These are phyloP conservation scores for Vicia villosa DNA, from an alignment of 306 rosid genomes.

Conservation along the genomic window DNA sequence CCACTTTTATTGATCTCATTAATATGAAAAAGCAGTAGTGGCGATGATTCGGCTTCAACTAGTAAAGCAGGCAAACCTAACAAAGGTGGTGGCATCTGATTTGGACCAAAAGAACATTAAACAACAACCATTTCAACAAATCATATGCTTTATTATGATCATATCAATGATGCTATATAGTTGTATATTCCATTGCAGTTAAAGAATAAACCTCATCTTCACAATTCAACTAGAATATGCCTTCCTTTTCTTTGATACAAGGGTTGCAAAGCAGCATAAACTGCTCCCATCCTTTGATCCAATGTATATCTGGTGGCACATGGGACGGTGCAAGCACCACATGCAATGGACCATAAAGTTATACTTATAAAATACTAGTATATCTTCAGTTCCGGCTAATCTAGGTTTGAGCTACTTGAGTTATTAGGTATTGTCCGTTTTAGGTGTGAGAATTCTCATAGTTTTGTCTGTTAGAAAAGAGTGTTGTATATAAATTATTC, in stretches of 20 bases:
- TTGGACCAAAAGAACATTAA: conserved; percentile 20
- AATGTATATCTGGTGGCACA: conserved; percentile 17
- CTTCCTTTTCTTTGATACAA: conserved; percentile 24
- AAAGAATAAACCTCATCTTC: conserved; percentile 42
- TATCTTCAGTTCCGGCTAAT: too few relatives aligned
- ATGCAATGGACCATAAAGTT: conserved; percentile 19
- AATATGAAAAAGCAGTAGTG: not conserved
- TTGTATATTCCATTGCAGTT: conserved; percentile 28
- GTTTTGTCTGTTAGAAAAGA: too few relatives aligned
- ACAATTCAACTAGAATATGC: conserved; percentile 34
- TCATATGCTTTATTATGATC: not conserved
- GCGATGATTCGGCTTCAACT: conserved; percentile 36
- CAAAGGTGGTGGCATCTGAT: conserved; percentile 36
- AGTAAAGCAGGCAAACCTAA: not conserved
- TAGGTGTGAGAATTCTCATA: too few relatives aligned
- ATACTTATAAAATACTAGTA: not conserved
- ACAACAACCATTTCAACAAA: conserved; percentile 1
- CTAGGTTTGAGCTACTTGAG: too few relatives aligned
- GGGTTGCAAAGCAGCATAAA: conserved; percentile 3
- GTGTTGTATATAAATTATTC: too few relatives aligned
- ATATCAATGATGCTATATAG: conserved; percentile 19
- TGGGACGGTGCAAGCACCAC: conserved; percentile 6
- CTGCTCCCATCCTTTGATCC: not conserved
- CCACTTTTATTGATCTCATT: not conserved
- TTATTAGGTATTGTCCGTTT: too few relatives aligned